A percentile compares a stretch with the other conserved stretches of the same genome.
Conservation (phyloP, 2,329 filamentous ascomycete genomes). For the Aureobasidium sp. region DNA sequence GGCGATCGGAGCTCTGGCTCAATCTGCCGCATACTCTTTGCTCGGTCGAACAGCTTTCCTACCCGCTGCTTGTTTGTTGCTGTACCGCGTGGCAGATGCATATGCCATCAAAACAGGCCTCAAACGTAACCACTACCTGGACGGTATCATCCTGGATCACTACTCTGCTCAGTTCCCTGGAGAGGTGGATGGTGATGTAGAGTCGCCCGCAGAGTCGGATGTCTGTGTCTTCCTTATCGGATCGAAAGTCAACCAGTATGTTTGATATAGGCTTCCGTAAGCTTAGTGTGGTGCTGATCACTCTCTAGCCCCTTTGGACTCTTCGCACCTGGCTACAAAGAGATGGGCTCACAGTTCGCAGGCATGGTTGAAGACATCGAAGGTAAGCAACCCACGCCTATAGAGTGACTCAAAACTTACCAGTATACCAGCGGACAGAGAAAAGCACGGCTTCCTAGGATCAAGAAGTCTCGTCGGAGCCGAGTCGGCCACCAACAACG, state of each 20-base stretch:
- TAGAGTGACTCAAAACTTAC: background rate
- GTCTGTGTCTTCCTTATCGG: constrained; percentile 34
- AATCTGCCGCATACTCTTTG: constrained; percentile 30
- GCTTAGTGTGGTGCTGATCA: background rate
- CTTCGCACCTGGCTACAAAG: constrained; percentile 36
- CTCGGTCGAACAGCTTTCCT: constrained; percentile 28
- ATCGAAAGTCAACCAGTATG: constrained; percentile 27
- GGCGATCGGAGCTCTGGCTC: constrained; percentile 31
- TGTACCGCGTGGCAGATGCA: constrained; percentile 27
- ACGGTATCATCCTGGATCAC: constrained; percentile 28
- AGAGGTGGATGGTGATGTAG: constrained; percentile 23
- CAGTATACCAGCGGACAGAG: constrained; percentile 22
- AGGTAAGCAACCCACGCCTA: background rate
- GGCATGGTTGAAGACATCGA: constrained; percentile 30
- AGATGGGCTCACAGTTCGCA: constrained; percentile 32
- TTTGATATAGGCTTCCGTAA: background rate
- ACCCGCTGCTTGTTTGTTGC: constrained; percentile 27
- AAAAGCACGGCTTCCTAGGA: constrained; percentile 42
- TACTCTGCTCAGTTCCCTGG: constrained; percentile 32
- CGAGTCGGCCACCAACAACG: constrained; percentile 32
- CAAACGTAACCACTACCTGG: constrained; percentile 32
- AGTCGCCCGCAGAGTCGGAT: constrained; percentile 23
- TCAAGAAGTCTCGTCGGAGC: constrained; percentile 33
- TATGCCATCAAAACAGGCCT: constrained; percentile 27
- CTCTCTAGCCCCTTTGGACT: constrained; percentile 37